Percentiles rank a stretch among this genome's conserved stretches.
Evolutionary conservation across 345 rosid species (phyloP).

Genomic region (Salix brachista): DNA sequence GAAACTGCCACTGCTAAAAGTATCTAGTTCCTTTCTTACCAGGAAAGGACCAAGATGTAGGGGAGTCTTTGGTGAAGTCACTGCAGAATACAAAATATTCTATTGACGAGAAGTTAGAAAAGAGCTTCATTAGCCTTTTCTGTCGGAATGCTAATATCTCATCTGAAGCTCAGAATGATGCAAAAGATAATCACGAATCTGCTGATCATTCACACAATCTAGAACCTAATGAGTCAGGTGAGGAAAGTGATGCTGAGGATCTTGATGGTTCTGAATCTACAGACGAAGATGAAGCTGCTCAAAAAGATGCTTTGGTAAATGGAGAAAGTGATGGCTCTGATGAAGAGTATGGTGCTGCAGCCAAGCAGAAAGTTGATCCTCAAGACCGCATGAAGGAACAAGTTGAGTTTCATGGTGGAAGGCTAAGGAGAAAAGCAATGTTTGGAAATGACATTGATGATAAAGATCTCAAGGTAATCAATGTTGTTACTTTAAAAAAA

Average conservation of each 20-base stretch:
- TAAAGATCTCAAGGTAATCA: constrained; percentile 37
- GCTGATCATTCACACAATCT: constrained; percentile 24
- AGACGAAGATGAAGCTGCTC: constrained; percentile 35
- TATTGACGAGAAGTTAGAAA: constrained; percentile 77
- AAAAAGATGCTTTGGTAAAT: constrained; percentile 9
- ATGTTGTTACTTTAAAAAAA: neutral
- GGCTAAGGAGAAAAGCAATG: constrained; percentile 77
- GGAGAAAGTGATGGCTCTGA: constrained; percentile 23
- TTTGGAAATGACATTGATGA: constrained; percentile 44
- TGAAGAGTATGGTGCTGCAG: constrained; percentile 28
- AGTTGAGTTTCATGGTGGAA: constrained; percentile 61
- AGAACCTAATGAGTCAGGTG: constrained; percentile 33
- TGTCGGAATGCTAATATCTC: constrained; percentile 36
- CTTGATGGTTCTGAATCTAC: constrained; percentile 41
- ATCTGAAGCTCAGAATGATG: constrained; percentile 33
- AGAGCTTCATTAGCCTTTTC: constrained; percentile 67
- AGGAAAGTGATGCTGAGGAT: constrained; percentile 32
- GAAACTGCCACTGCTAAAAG: neutral
- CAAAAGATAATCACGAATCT: constrained; percentile 28
- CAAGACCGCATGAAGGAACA: constrained; percentile 35
- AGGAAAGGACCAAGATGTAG: constrained; percentile 77
- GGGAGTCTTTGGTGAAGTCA: constrained; percentile 75
- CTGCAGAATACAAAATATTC: constrained; percentile 80
- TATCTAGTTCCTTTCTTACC: constrained; percentile 16
- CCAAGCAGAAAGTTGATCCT: constrained; percentile 15